phyloP scores from a whole-genome alignment of 2,329 filamentous ascomycete species.

The Metarhizium robertsii region DNA sequence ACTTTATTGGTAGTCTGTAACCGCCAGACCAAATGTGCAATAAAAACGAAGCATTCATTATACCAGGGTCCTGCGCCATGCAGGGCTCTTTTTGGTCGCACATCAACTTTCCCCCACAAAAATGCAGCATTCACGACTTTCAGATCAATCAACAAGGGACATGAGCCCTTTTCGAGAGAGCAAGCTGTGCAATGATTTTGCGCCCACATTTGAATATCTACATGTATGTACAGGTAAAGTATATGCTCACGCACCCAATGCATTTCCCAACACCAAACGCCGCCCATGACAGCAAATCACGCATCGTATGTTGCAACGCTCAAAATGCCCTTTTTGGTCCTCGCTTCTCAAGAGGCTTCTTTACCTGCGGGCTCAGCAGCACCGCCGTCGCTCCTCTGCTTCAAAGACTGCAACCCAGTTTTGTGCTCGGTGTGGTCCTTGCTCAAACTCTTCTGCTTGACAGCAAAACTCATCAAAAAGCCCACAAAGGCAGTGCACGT shows the following conservation, averaged over 20 bases:
- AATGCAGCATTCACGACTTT: neutral
- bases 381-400: conserved; percentile 17
- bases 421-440: conserved; percentile 48
- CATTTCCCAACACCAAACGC: neutral
- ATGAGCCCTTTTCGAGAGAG: too few relatives aligned
- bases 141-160: too few relatives aligned
- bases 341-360: neutral
- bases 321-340: neutral
- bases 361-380: conserved; percentile 4
- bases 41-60: too few relatives aligned
- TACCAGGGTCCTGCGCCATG: too few relatives aligned
- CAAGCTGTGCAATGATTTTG: too few relatives aligned
- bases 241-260: neutral
- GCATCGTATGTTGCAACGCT: neutral
- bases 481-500: conserved; percentile 38
- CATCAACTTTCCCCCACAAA: neutral
- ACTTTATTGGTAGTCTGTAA: too few relatives aligned
- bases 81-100: neutral
- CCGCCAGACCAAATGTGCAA: too few relatives aligned
- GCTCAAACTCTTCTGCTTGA: conserved; percentile 41
- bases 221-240: neutral
- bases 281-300: neutral
- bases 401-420: conserved; percentile 42
- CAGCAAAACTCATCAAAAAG: conserved; percentile 35
- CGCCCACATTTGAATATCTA: neutral